phyloP scores from a whole-genome alignment of 192 early-diverging fungal genomes.

The Haplosporangium gracile region DNA sequence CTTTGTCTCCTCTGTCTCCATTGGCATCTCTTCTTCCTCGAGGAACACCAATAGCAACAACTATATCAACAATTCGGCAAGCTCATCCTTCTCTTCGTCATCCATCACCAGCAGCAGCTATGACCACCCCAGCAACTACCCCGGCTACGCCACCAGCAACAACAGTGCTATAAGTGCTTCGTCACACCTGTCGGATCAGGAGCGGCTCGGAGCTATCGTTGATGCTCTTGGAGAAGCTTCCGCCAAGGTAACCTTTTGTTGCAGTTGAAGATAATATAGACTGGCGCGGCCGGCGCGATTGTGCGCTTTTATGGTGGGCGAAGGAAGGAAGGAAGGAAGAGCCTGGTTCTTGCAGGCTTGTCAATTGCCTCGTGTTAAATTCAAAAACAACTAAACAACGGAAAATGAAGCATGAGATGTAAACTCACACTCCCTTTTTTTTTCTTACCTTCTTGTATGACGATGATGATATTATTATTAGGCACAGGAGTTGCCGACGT shows the following conservation, averaged over 20 bases:
- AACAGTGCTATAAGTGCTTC: not conserved
- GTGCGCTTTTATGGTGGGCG: not conserved
- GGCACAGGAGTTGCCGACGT: slow-evolving; percentile 55
- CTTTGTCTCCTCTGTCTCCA: slow-evolving; percentile 29
- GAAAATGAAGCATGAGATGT: not conserved
- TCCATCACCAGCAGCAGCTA: not conserved
- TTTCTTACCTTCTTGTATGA: not conserved
- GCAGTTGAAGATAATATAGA: not conserved
- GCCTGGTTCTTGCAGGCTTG: not conserved
- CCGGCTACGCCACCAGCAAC: not conserved
- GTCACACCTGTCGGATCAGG: slow-evolving; percentile 32
- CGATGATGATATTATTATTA: not conserved
- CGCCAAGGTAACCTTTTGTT: slow-evolving; percentile 36
- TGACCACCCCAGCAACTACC: not conserved
- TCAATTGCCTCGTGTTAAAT: not conserved
- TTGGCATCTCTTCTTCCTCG: slow-evolving; percentile 1
- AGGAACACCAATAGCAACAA: not conserved
- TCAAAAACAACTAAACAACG: not conserved
- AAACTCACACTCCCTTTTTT: slow-evolving; percentile 2
- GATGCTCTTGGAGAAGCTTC: slow-evolving; percentile 58
- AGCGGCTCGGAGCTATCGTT: slow-evolving; percentile 47
- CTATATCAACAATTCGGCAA: slow-evolving; percentile 6
- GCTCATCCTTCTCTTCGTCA: slow-evolving; percentile 19
- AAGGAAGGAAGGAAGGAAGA: not conserved
- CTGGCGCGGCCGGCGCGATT: not conserved